Conservation (phyloP, 306 rosid species). For the Acmispon strigosus region DNA sequence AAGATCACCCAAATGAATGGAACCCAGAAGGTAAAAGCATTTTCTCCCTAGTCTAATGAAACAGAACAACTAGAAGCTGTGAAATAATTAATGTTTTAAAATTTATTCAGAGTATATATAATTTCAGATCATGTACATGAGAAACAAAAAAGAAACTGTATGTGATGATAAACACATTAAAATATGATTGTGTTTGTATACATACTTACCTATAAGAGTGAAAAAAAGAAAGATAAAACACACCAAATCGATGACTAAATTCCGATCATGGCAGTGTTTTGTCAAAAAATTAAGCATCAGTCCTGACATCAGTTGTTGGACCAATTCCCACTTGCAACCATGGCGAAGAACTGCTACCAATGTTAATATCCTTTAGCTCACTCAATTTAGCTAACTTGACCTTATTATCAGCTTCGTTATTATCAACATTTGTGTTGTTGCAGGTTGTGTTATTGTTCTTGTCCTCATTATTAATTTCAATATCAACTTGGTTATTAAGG, state of each 20-base stretch:
- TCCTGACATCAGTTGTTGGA: constrained; percentile 56
- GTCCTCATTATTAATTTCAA: constrained; percentile 25
- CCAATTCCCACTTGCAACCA: constrained; percentile 97
- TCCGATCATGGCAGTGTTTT: constrained; percentile 12
- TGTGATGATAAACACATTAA: constrained; percentile 5
- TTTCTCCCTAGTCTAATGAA: neutral
- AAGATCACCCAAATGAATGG: neutral
- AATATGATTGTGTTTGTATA: constrained; percentile 8
- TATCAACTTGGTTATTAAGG: neutral
- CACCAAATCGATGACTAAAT: neutral
- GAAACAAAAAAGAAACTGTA: neutral
- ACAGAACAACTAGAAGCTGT: neutral
- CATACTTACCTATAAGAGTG: constrained; percentile 26
- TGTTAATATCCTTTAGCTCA: constrained; percentile 67
- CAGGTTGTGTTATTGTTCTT: constrained; percentile 24
- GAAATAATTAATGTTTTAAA: neutral
- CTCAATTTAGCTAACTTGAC: constrained; percentile 77
- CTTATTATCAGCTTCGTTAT: constrained; percentile 64
- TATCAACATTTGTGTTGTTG: constrained; percentile 38
- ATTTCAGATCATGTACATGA: constrained; percentile 17
- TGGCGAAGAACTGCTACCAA: constrained; percentile 61
- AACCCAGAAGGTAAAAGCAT: neutral
- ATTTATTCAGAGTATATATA: constrained; percentile 25
- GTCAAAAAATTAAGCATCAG: constrained; percentile 19
- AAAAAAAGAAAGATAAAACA: neutral